Conservation (phyloP, 177 flowering plant genomes). For the Tripterygium wilfordii region DNA sequence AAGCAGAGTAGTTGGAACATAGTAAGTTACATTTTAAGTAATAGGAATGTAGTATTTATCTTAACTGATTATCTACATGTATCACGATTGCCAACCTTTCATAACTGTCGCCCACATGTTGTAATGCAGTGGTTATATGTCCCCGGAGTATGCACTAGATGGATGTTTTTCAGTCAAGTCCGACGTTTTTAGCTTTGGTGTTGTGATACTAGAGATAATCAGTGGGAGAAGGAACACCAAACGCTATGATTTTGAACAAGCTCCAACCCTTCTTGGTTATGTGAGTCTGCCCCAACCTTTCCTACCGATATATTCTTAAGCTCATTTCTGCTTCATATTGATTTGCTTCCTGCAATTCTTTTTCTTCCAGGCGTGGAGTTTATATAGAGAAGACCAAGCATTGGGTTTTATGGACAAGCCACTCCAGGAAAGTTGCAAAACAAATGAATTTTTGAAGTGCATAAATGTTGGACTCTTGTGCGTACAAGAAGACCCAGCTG, state of each 20-base stretch:
- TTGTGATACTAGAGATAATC: constrained; percentile 28
- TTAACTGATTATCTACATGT: no score
- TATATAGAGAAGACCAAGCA: constrained; percentile 20
- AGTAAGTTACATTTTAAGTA: constrained; percentile 18
- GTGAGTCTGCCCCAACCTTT: constrained; percentile 9
- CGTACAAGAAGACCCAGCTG: constrained; percentile 36
- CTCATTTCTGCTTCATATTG: no score
- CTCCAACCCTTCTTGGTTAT: constrained; percentile 27
- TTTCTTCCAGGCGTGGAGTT: constrained; percentile 23
- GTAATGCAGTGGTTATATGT: constrained; percentile 34
- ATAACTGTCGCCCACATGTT: no score
- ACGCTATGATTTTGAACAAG: constrained; percentile 18
- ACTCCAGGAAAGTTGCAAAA: constrained; percentile 13
- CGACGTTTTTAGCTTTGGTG: constrained; percentile 36
- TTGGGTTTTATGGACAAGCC: constrained; percentile 22
- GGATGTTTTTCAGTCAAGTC: constrained; percentile 36
- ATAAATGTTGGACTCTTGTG: constrained; percentile 31
- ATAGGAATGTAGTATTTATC: no score
- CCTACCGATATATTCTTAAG: no score
- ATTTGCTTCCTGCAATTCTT: background rate
- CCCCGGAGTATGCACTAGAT: constrained; percentile 41
- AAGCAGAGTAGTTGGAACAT: constrained; percentile 28
- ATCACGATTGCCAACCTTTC: no score
- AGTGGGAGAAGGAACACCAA: constrained; percentile 31
- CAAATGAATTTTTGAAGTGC: constrained; percentile 22